Conservation (phyloP, 352 stramenopile species). For the Globisporangium radiosum region DNA sequence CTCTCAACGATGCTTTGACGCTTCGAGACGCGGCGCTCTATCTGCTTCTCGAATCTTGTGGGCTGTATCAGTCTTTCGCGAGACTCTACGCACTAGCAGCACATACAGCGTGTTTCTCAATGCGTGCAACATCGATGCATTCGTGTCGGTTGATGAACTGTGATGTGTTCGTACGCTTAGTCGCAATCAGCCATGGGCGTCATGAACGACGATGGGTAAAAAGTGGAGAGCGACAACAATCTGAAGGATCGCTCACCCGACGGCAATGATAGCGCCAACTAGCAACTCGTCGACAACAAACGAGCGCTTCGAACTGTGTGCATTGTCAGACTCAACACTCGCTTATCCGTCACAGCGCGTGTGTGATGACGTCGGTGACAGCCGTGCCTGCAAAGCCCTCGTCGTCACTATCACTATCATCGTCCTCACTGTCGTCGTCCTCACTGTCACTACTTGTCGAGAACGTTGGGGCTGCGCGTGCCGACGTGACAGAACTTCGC, state of each 20-base stretch:
- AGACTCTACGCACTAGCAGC: no score
- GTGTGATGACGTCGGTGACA: neutral
- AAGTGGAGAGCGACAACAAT: neutral
- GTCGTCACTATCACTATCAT: conserved; percentile 35
- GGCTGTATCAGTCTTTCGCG: no score
- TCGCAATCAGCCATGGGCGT: neutral
- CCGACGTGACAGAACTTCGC: conserved; percentile 26
- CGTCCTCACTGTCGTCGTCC: conserved; percentile 35
- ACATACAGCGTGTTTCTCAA: no score
- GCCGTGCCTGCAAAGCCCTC: conserved; percentile 1
- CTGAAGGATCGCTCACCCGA: no score
- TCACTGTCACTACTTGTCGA: conserved; percentile 46
- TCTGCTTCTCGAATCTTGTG: no score
- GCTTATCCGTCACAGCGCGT: neutral
- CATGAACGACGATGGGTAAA: neutral
- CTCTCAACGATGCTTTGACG: no score
- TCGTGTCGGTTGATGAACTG: neutral
- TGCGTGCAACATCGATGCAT: no score
- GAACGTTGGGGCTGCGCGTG: conserved; percentile 31
- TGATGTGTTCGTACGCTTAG: neutral
- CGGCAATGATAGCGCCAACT: no score
- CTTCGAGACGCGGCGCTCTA: no score
- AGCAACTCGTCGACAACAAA: no score
- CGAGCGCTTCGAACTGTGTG: no score
- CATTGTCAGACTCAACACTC: no score